Conservation (phyloP, 495 filamentous ascomycete species). For the Xylaria nigripes region DNA sequence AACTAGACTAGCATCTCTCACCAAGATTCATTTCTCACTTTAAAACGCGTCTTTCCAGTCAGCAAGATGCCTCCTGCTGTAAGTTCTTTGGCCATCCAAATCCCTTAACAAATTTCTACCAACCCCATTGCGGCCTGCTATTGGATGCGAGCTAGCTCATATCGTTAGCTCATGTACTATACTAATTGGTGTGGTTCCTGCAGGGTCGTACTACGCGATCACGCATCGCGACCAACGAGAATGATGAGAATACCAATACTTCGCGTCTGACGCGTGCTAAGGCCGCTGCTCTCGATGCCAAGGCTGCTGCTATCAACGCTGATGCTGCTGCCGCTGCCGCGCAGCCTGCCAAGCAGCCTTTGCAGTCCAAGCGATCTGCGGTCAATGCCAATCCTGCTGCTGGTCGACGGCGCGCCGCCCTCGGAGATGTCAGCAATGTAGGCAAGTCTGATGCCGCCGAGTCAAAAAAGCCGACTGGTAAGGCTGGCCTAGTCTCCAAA, state of each 20-base stretch:
- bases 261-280: constrained; percentile 90
- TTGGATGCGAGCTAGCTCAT: not conserved
- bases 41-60: constrained; percentile 1
- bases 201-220: constrained; percentile 30
- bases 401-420: constrained; percentile 61
- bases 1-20: constrained; percentile 3
- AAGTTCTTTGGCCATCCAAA: constrained; percentile 24
- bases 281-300: constrained; percentile 61
- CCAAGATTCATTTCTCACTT: constrained; percentile 6
- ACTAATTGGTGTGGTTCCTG: constrained; percentile 1
- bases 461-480: constrained; percentile 59
- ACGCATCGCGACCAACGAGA: constrained; percentile 75
- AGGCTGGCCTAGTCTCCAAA: constrained; percentile 66
- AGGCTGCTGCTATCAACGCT: constrained; percentile 61
- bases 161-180: constrained; percentile 1
- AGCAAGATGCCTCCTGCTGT: constrained; percentile 46
- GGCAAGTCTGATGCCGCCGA: constrained; percentile 63
- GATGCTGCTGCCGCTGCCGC: constrained; percentile 41
- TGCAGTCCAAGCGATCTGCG: constrained; percentile 65
- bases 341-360: constrained; percentile 52
- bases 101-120: constrained; percentile 7
- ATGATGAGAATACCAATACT: constrained; percentile 78
- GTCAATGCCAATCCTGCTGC: constrained; percentile 45
- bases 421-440: constrained; percentile 95
- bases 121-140: constrained; percentile 4